Percentiles rank a stretch among this genome's conserved stretches.
These are phyloP conservation scores for Rhizopogon vulgaris DNA, from an alignment of 768 basidiomycete species.

Conservation along the genomic window DNA sequence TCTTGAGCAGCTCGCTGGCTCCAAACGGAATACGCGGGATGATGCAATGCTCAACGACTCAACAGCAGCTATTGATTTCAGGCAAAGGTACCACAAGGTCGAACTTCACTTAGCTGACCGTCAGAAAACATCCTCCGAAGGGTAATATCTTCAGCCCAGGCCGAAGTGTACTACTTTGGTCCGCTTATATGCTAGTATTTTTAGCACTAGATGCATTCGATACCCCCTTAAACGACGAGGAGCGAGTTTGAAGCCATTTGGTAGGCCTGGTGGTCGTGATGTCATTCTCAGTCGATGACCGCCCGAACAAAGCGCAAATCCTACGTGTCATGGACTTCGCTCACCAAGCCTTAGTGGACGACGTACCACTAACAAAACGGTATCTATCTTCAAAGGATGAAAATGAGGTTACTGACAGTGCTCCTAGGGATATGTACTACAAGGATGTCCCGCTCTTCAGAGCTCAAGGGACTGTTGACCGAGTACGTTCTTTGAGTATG, in stretches of 20 bases:
- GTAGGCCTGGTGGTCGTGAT: conserved; percentile 18
- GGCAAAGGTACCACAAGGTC: conserved; percentile 17
- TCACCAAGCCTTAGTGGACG: conserved; percentile 58
- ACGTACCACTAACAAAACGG: conserved; percentile 62
- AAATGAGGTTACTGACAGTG: conserved; percentile 2
- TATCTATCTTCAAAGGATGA: conserved; percentile 16
- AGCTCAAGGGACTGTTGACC: conserved; percentile 73
- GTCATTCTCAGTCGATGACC: background rate
- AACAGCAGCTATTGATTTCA: conserved; percentile 3
- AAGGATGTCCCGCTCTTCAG: conserved; percentile 76
- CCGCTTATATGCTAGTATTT: background rate
- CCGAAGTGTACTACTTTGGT: background rate
- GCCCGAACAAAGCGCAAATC: conserved; percentile 49
- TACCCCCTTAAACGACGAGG: conserved; percentile 32
- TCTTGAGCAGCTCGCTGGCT: conserved; percentile 24
- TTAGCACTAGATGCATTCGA: conserved; percentile 15
- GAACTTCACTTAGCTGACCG: conserved; percentile 31
- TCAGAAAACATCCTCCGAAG: conserved; percentile 22
- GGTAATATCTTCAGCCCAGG: conserved; percentile 16
- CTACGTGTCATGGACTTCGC: conserved; percentile 59
- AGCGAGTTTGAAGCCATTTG: conserved; percentile 36
- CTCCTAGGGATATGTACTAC: conserved; percentile 78
- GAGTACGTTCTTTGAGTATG: conserved; percentile 34
- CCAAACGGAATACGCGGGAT: conserved; percentile 5
- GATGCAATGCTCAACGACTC: background rate